Evolutionary conservation across 768 basidiomycete genomes (phyloP).

Genomic region (Naganishia onofrii): DNA sequence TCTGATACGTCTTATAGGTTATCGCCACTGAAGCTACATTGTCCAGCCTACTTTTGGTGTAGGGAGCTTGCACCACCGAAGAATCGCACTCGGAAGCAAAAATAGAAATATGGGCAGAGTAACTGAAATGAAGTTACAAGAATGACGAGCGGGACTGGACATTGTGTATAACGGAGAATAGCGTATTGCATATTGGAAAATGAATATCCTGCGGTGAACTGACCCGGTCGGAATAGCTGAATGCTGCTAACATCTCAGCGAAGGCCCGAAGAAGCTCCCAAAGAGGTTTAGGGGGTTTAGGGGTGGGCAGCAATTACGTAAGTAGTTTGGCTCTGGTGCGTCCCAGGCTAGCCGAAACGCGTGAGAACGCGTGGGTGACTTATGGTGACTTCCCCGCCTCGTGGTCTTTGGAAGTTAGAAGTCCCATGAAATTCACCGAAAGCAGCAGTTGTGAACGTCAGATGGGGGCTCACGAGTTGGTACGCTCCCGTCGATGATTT

Average conservation of each 20-base stretch:
- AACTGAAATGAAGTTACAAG: neutral
- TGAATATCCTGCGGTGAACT: neutral
- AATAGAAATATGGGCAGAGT: neutral
- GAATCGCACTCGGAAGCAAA: neutral
- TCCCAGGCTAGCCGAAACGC: slow-evolving; percentile 4
- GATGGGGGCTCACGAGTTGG: too few species aligned
- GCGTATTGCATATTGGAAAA: neutral
- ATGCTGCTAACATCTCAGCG: too few species aligned
- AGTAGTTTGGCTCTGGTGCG: neutral
- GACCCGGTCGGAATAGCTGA: too few species aligned
- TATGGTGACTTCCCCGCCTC: neutral
- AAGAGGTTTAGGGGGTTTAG: too few species aligned
- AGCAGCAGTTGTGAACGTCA: neutral
- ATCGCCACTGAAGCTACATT: slow-evolving; percentile 80
- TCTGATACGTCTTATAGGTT: slow-evolving; percentile 57
- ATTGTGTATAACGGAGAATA: slow-evolving; percentile 1
- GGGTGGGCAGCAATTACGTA: too few species aligned
- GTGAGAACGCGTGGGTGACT: neutral
- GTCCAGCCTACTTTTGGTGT: slow-evolving; percentile 53
- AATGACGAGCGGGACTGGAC: neutral
- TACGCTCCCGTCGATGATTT: neutral
- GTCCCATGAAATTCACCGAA: slow-evolving; percentile 6
- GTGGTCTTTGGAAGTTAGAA: neutral
- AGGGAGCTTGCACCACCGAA: slow-evolving; percentile 21
- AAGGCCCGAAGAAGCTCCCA: too few species aligned